Conservation (phyloP, 495 filamentous ascomycete genomes). For the Penicillium maclennaniae region DNA sequence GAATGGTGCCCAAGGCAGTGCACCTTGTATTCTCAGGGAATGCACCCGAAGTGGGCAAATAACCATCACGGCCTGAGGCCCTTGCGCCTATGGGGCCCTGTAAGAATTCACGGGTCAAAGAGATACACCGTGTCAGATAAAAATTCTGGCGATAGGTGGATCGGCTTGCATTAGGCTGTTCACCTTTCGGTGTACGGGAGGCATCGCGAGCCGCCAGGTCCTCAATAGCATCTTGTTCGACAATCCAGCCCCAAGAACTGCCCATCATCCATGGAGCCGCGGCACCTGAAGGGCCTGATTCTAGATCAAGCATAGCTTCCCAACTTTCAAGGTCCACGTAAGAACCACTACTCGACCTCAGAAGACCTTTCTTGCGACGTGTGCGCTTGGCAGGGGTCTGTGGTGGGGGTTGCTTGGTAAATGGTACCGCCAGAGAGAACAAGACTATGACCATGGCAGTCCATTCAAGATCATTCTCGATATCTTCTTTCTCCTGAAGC, state of each 20-base stretch:
- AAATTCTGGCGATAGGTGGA: constrained; percentile 46
- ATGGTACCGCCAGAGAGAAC: constrained; percentile 57
- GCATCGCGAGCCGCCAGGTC: constrained; percentile 17
- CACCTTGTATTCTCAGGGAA: constrained; percentile 52
- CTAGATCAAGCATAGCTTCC: constrained; percentile 57
- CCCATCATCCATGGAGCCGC: constrained; percentile 62
- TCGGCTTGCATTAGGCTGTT: constrained; percentile 21
- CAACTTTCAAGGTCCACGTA: constrained; percentile 56
- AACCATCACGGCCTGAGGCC: constrained; percentile 51
- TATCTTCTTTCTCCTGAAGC: constrained; percentile 49
- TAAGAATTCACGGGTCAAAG: constrained; percentile 54
- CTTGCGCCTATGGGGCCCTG: constrained; percentile 49
- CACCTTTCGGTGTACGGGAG: constrained; percentile 20
- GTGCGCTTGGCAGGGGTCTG: constrained; percentile 36
- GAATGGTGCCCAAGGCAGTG: constrained; percentile 59
- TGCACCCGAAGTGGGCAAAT: constrained; percentile 57
- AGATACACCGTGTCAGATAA: constrained; percentile 41
- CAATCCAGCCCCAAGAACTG: constrained; percentile 70
- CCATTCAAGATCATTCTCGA: constrained; percentile 68
- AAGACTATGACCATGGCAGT: constrained; percentile 69
- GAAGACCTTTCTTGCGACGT: constrained; percentile 48
- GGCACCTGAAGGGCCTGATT: constrained; percentile 53
- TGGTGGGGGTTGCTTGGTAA: constrained; percentile 36
- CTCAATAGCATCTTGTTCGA: constrained; percentile 53
- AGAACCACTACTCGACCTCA: constrained; percentile 59